A percentile compares a stretch with the other conserved stretches of the same genome.
Conservation (phyloP, 2,329 filamentous ascomycete species). For the Hypoxylon sp. region DNA sequence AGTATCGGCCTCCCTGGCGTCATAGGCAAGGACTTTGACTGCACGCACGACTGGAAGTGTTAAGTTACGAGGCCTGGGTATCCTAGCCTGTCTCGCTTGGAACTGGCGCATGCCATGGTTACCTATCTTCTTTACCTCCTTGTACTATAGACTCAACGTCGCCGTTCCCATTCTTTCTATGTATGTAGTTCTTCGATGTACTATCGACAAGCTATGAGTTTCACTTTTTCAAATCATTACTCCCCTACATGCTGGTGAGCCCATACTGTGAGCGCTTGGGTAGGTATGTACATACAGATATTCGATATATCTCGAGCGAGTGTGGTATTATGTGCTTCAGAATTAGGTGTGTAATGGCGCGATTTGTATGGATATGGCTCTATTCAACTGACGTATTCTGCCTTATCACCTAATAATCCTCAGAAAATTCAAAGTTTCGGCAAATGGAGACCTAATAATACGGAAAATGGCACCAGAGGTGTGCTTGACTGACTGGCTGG, state of each 20-base stretch:
- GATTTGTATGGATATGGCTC: no score
- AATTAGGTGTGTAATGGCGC: no score
- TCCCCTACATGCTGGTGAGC: neutral
- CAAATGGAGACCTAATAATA: no score
- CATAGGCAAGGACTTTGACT: constrained; percentile 16
- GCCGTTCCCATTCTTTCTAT: neutral
- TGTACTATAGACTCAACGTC: neutral
- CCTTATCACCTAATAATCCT: no score
- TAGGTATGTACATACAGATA: neutral
- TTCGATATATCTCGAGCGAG: neutral
- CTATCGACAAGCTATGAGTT: neutral
- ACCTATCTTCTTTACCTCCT: neutral
- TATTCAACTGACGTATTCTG: no score
- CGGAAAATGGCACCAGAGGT: no score
- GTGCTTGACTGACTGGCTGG: no score
- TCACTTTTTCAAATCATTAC: neutral
- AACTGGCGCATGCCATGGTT: neutral
- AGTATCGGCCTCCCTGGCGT: constrained; percentile 13
- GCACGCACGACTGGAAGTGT: constrained; percentile 21
- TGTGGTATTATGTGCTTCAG: neutral
- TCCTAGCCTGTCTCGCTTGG: no score
- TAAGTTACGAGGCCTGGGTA: neutral
- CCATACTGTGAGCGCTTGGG: neutral
- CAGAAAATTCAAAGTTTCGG: no score
- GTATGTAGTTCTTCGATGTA: neutral